A percentile compares a stretch with the other conserved stretches of the same genome.
Evolutionary conservation across 148 eudicot genomes (phyloP).

Genomic region (Persicaria maculosa): DNA sequence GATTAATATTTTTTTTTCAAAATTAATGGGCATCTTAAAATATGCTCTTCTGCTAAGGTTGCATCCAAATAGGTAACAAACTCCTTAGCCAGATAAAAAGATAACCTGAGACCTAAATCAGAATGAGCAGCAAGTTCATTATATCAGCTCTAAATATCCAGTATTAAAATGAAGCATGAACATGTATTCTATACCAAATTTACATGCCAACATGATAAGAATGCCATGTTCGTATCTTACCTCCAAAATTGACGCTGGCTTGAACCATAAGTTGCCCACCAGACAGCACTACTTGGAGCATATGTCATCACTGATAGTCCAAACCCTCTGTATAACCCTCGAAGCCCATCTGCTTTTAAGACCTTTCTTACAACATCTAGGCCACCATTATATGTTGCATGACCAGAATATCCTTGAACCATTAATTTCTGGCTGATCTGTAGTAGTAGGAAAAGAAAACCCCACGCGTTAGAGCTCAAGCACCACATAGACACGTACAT

Average conservation of each 20-base stretch:
- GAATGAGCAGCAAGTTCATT: neutral
- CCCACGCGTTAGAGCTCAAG: neutral
- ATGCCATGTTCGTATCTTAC: conserved; percentile 20
- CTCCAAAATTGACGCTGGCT: conserved; percentile 94
- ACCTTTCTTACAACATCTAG: conserved; percentile 79
- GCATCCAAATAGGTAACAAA: neutral
- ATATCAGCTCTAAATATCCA: neutral
- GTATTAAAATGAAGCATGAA: neutral
- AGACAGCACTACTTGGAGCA: conserved; percentile 90
- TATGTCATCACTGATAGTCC: conserved; percentile 87
- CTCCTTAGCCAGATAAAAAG: neutral
- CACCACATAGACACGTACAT: neutral
- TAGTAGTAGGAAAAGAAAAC: neutral
- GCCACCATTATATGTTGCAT: conserved; percentile 75
- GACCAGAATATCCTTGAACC: conserved; percentile 96
- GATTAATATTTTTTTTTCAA: too few species aligned
- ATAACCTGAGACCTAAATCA: neutral
- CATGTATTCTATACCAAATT: too few species aligned
- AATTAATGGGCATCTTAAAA: too few species aligned
- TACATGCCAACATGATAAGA: neutral
- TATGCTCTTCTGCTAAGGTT: too few species aligned
- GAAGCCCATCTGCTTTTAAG: conserved; percentile 62
- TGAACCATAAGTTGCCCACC: conserved; percentile 99
- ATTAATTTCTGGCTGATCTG: conserved; percentile 89
- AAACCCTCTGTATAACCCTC: conserved; percentile 86